Evolutionary conservation across 2,329 filamentous ascomycete species (phyloP), one percentile per base, ranked within the genome.

Genomic region (Teratosphaeria nubilosa): DNA sequence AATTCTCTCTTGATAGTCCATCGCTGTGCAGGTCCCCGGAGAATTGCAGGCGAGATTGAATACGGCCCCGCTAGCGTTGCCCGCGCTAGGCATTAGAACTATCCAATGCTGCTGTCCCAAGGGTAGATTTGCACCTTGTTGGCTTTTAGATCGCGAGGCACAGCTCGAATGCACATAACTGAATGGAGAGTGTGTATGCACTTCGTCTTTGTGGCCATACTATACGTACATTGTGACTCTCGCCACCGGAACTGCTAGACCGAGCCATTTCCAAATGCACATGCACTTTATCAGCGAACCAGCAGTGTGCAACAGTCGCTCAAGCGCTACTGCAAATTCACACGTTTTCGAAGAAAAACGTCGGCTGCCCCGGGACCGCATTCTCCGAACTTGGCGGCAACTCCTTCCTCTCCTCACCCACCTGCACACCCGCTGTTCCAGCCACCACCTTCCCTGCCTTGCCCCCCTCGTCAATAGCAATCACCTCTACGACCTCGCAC

Each of bases 361-460:
- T 88, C 55, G 91, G 91, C 64, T 82, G 79, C 1, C 91, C 91
- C 14, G 92, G 92, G 59, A 94, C 84, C 5, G 92, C 90, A 64
- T 80, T 80, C 68, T 89, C 88, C 13, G 89, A 90, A 56, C 77
- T 72, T 1, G 77, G 78, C 2, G 84, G 77, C 58, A 88, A 69
- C 14, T 77, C 80, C 63, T 77, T 50, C 62, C 81, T 77, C 64
- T 82, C 82, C 66, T 85, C 83, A 57, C 83, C 82, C 66, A 75
- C 77, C 68, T 74, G 74, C 54, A 75, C 76, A 45, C 73, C 74
- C 65, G 77, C 75, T 61, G 79, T 79, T 60, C 80, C 74, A 27
- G 70, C 76, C 13, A 86, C 73, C 37, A 83, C 77, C 57, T 74
- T 74, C 37, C 85, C 86, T 60, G 77, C 79, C 77, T 87, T 88